phyloP scores from a whole-genome alignment of 2,329 filamentous ascomycete species.

The Ophiocordyceps camponoti-floridani region DNA sequence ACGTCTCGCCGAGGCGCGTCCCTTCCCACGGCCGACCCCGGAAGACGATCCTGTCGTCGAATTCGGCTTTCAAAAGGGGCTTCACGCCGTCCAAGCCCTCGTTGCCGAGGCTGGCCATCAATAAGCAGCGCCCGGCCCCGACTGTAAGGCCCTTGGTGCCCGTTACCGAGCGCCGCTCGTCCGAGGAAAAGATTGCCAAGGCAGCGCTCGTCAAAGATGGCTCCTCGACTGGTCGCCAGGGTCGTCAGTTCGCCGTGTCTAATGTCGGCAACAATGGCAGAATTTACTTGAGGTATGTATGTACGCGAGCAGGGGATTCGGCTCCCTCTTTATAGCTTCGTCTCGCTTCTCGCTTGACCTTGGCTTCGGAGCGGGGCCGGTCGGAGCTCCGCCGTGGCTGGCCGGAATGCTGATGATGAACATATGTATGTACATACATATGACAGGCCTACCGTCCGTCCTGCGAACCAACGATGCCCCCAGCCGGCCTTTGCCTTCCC shows the following conservation, averaged over 20 bases:
- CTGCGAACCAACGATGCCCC: conserved; percentile 41
- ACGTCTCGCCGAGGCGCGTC: conserved; percentile 1
- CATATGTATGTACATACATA: too few relatives aligned
- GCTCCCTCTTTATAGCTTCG: too few relatives aligned
- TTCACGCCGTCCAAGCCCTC: conserved; percentile 2
- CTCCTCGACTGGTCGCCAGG: conserved; percentile 41
- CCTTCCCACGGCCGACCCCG: conserved; percentile 2
- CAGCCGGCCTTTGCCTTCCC: conserved; percentile 44
- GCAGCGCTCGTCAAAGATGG: conserved; percentile 33
- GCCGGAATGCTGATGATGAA: conserved; percentile 6
- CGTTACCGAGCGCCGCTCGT: conserved; percentile 25
- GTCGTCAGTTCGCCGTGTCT: conserved; percentile 59
- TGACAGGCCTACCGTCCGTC: conserved; percentile 40
- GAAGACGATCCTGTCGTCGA: conserved; percentile 1
- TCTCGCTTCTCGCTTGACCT: too few relatives aligned
- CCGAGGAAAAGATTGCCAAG: conserved; percentile 18
- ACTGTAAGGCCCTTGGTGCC: conserved; percentile 22
- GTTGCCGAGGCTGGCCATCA: conserved; percentile 2
- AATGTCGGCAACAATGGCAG: conserved; percentile 72
- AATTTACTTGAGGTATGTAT: conserved; percentile 59
- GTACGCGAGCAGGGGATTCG: background rate
- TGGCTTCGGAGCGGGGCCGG: too few relatives aligned
- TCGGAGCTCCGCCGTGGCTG: background rate
- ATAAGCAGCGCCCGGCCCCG: conserved; percentile 5
- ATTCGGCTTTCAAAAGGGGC: conserved; percentile 2